Conservation (phyloP, 2,329 filamentous ascomycete species). For the Rugonectria rugulosa region DNA sequence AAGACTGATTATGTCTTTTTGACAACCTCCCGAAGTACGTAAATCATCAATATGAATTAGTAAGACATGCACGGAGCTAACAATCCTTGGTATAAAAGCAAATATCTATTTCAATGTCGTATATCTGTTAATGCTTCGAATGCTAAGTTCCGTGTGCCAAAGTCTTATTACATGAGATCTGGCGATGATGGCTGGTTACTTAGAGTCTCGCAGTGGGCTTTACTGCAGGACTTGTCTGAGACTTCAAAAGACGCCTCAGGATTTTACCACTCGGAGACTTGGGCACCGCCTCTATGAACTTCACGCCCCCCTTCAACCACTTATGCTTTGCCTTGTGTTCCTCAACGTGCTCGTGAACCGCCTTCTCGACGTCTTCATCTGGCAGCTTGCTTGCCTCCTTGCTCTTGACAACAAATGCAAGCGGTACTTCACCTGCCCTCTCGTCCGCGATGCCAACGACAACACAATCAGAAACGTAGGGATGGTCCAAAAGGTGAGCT, state of each 20-base stretch:
- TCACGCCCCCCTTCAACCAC: constrained; percentile 68
- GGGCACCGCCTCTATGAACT: constrained; percentile 71
- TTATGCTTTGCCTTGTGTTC: constrained; percentile 74
- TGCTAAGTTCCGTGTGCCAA: too few relatives aligned
- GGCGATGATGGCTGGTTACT: too few relatives aligned
- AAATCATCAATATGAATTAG: too few relatives aligned
- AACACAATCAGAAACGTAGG: constrained; percentile 74
- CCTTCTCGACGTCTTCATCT: constrained; percentile 54
- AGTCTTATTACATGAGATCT: too few relatives aligned
- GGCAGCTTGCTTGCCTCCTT: constrained; percentile 58
- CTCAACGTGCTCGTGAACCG: constrained; percentile 67
- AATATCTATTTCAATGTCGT: too few relatives aligned
- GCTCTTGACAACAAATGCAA: constrained; percentile 67
- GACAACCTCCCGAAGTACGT: too few relatives aligned
- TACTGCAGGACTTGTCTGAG: too few relatives aligned
- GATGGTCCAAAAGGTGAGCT: constrained; percentile 75
- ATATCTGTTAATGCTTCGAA: too few relatives aligned
- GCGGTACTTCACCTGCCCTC: constrained; percentile 67
- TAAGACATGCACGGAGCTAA: too few relatives aligned
- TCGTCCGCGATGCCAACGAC: constrained; percentile 73
- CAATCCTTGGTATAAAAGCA: too few relatives aligned
- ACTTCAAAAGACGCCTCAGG: constrained; percentile 69
- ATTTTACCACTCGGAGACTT: constrained; percentile 81
- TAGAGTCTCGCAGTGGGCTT: too few relatives aligned
- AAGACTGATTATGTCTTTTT: too few relatives aligned